Base-by-base conservation (phyloP, 768 basidiomycete genomes). In the Trametes cinnabarina region DNA sequence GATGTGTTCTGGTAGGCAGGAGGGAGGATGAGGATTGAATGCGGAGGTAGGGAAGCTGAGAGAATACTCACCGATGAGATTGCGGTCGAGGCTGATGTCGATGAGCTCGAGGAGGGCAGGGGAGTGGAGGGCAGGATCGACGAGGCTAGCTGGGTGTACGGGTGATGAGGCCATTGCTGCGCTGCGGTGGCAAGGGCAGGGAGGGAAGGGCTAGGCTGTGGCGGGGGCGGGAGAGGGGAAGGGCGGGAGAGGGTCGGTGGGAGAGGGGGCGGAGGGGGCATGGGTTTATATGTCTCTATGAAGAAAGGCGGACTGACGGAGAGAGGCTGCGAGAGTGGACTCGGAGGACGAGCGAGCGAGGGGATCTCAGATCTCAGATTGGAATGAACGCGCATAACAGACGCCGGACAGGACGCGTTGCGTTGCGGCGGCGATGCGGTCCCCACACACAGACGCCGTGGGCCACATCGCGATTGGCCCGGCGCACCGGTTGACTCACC, bases 31-130 rank as follows among this genome's bases (percentile, higher is more conserved):
- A 1, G 44, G 28, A 32, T 26, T 35, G 19, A 5, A 15, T 10
- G 9, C 9, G 15, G n/a, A 8, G 37, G 37, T 17, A 49, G 14
- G 9, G 20, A 28, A 10, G 35, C 52, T 14, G 44, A 23, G 30
- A 25, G 42, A 12, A 4, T 3, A 80, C 86, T 43, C 63, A 90
- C 89, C 87, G 51, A 88, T 82, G 68, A 91, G 71, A 28, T 79
- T 76, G 50, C 77, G 74, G 49, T 83, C 76, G 58, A 90, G 72
- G 72, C 86, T 84, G 65, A 86, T 70, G 63, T 85, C 82, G 64
- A 90, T 73, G 63, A 92, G 82, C 69, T 88, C 78, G 52, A 90
- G 77, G 47, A 90, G 79, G 14, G 81, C 85, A 14, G 83, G 82
- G 1, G 84, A 82, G 69, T 90, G 89, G 0, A 74, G 67, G 0